Evolutionary conservation across 306 rosid genomes (phyloP), one percentile per base, ranked within the genome.

Genomic region (Rosa chinensis): DNA sequence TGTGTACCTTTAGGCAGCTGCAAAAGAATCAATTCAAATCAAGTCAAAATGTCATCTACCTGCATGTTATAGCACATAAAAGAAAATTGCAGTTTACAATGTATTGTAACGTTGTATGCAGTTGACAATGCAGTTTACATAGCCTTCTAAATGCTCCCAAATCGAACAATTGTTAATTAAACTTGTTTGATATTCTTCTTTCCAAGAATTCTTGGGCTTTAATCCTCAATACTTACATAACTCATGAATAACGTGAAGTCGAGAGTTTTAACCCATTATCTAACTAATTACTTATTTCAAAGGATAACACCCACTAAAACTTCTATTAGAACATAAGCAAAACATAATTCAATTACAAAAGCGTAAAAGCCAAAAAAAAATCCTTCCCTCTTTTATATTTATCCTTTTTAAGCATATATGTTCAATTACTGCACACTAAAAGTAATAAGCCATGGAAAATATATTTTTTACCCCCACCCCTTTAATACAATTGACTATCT

Each of bases 1-100:
- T 94, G 99, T 10, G 97, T 94, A 23, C 99, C 98, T 85, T 13
- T 87, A 0, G 98, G 97, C 76, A 94, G 96, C 98, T 94, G 92
- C 70, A 56, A 84, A 80, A 48, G 45, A 64, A 64, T 49, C 61
- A 72, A 79, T 52, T 20, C 53, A 20, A 18, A 11, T 55, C 43
- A 53, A 72, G 56, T 64, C 67, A 66, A 48, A 7, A 37, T 32
- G 50, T 18, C 42, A 55, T 20, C 72, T 10, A 42, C 66, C 35
- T 32, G 35, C 35, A 62, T 25, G 20, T 13, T 64, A 35, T 37
- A 2, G 70, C 18, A 6, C 11, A 14, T 64, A 21, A 66, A 4
- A 6, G n/a, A 28, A 23, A 28, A 62, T 62, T 62, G 20, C 32
- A 58, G 64, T 11, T 62, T 28, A 11, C 20, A 28, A 12, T 4